phyloP scores from a whole-genome alignment of 257 asterid species.

The Mentha longifolia region DNA sequence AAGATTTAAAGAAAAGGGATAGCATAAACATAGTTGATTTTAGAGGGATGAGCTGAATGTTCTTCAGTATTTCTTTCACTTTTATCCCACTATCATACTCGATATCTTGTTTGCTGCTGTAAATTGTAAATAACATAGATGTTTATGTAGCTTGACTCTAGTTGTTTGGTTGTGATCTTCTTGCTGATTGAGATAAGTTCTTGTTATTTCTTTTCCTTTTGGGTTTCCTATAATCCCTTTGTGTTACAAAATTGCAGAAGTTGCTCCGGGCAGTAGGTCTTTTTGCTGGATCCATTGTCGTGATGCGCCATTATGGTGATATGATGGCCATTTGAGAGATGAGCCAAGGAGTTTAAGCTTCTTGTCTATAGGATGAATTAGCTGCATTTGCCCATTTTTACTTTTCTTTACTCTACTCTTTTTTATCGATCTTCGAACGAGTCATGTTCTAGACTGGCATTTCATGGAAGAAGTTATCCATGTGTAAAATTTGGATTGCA shows the following conservation, averaged over 20 bases:
- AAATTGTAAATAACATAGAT: background rate
- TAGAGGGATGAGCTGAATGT: no score
- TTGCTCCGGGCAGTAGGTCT: constrained; percentile 75
- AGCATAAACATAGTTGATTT: no score
- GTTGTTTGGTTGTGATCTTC: background rate
- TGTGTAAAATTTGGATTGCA: constrained; percentile 23
- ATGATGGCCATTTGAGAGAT: constrained; percentile 68
- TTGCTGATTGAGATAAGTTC: background rate
- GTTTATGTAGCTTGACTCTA: no score
- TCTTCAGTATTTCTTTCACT: no score
- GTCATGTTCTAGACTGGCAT: constrained; percentile 9
- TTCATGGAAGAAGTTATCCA: constrained; percentile 24
- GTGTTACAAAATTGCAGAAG: constrained; percentile 57
- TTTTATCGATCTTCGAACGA: background rate
- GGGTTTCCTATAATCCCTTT: background rate
- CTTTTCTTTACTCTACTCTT: background rate
- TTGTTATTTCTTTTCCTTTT: background rate
- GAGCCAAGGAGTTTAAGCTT: constrained; percentile 4
- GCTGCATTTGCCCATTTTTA: background rate
- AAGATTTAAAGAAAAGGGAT: no score
- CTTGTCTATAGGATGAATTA: constrained; percentile 23
- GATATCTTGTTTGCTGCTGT: background rate
- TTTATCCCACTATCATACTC: background rate
- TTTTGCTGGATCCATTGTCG: constrained; percentile 79
- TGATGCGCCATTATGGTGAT: constrained; percentile 87